These are phyloP conservation scores for Barnettozyma sucrosica DNA, from an alignment of 805 yeast genomes.

Conservation along the genomic window DNA sequence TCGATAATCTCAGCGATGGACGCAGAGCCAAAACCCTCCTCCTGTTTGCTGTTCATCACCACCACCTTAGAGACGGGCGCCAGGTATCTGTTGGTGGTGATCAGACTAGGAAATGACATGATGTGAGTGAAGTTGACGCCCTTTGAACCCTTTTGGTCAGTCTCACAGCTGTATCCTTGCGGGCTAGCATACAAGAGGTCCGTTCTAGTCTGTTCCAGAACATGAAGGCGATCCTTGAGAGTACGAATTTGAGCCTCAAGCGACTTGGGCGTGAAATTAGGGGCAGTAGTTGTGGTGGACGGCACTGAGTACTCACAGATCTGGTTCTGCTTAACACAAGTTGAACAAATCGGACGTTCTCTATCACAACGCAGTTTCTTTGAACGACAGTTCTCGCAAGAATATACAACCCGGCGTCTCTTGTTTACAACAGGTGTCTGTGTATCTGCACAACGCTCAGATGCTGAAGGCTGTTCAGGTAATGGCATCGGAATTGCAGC, in stretches of 20 bases:
- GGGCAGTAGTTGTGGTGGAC: background rate
- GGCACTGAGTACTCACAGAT: conserved; percentile 3
- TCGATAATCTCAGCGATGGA: conserved; percentile 4
- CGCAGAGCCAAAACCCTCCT: background rate
- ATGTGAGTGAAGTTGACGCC: background rate
- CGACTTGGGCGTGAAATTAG: background rate
- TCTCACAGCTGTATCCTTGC: background rate
- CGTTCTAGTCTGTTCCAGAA: conserved; percentile 1
- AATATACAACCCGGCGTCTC: conserved; percentile 9
- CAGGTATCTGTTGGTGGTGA: conserved; percentile 5
- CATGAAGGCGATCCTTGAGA: conserved; percentile 1
- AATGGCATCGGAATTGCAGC: background rate
- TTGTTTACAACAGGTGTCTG: background rate
- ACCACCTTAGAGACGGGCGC: background rate
- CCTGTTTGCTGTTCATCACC: background rate
- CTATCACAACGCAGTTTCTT: conserved; percentile 11
- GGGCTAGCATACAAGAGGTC: background rate
- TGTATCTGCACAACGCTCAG: background rate
- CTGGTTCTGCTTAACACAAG: conserved; percentile 3
- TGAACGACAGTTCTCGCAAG: conserved; percentile 10
- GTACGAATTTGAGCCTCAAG: conserved; percentile 1
- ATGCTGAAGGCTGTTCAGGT: background rate
- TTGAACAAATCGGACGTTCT: conserved; percentile 5
- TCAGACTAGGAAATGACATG: conserved; percentile 1
- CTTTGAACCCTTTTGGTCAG: no score